Evolutionary conservation across 495 filamentous ascomycete species (phyloP), one percentile per base, ranked within the genome.

Genomic region (Aeminium ludgeri): DNA sequence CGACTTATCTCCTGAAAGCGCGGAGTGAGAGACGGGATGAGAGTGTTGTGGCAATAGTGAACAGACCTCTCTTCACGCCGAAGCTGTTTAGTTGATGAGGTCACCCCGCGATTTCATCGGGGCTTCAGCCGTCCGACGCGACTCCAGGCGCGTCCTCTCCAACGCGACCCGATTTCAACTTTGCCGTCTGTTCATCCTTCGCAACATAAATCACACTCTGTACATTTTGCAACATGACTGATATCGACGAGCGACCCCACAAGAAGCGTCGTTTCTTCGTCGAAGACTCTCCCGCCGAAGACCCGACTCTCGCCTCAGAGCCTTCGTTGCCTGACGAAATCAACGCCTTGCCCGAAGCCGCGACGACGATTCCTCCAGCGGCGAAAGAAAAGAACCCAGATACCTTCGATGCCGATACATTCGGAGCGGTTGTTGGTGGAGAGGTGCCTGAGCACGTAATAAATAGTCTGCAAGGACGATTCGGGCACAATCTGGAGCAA

Each of bases 211-310:
- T 25, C 8, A 3, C 8, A 25, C 23, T 8, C 8, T 25, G 3
- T 25, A 25, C 23, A 4, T 8, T 25, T 3, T 11, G 7, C 6
- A 34, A 15, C 46, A 63, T 62, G 44, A 52, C 63, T 43, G 63
- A 72, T 27, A 58, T 65, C 2, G 65, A 72, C 38, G 72, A 76
- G 34, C 70, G 74, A 16, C 84, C 83, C 3, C 59, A 59, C 30
- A 94, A 94, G 65, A 86, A 78, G 59, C 67, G 78, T 41, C 76
- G 86, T 19, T 91, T 91, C 59, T 86, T 91, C 53, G 63, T 65
- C 2, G 80, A 89, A 11, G 59, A 70, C 32, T 50, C 61, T 2
- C 49, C 45, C 20, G 34, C 37, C 30, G 36, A 33, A 4, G 45
- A 52, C 19, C 16, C 33, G 6, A 40, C 50, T 7, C 17, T 49